phyloP scores from a whole-genome alignment of 2,329 filamentous ascomycete species.

The Epichloe brachyelytri region DNA sequence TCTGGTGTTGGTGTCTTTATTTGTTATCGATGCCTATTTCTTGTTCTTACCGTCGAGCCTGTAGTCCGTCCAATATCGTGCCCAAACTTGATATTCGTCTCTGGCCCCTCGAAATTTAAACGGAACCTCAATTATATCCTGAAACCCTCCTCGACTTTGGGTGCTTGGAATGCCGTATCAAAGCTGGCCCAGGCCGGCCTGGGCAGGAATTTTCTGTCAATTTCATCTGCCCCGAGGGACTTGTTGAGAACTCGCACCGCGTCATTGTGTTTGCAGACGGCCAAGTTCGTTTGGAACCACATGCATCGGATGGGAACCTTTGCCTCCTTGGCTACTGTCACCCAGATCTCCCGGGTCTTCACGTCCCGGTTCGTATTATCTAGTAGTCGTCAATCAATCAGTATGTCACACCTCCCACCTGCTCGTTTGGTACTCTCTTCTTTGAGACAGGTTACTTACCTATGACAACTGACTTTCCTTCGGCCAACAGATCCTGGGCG shows the following conservation, averaged over 20 bases:
- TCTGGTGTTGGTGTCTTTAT: neutral
- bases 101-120: conserved; percentile 64
- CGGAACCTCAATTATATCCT: conserved; percentile 61
- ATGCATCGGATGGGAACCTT: conserved; percentile 71
- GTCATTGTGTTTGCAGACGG: conserved; percentile 76
- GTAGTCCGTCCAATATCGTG: conserved; percentile 57
- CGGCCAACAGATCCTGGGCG: conserved; percentile 50
- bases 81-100: conserved; percentile 60
- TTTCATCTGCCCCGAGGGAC: conserved; percentile 64
- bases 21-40: neutral
- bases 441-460: conserved; percentile 39
- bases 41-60: neutral
- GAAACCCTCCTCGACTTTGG: conserved; percentile 67
- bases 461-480: conserved; percentile 59
- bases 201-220: conserved; percentile 54
- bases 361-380: conserved; percentile 92
- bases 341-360: conserved; percentile 67
- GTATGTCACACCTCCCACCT: neutral
- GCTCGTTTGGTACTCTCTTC: conserved; percentile 7
- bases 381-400: conserved; percentile 20
- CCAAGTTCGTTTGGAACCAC: conserved; percentile 61
- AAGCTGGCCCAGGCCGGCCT: conserved; percentile 71
- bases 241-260: conserved; percentile 59
- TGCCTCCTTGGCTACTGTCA: conserved; percentile 56
- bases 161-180: conserved; percentile 57